Conservation (phyloP, 495 filamentous ascomycete genomes). For the Aspergillus haitiensis region DNA sequence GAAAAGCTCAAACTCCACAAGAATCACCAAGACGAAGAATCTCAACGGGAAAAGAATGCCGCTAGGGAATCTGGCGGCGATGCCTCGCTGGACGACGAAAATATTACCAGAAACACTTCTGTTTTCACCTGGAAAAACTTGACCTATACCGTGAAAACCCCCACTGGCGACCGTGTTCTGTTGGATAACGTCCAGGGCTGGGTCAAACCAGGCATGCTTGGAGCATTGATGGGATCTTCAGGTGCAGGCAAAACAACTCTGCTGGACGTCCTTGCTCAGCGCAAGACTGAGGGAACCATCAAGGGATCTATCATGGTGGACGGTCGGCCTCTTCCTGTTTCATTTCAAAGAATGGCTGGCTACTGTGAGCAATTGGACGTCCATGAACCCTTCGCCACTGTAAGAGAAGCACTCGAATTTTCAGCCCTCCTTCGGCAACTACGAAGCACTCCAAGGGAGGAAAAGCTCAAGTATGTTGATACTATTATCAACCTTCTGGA, state of each 20-base stretch:
- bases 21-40: constrained; percentile 33
- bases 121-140: constrained; percentile 64
- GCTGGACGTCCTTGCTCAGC: constrained; percentile 55
- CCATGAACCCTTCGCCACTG: constrained; percentile 57
- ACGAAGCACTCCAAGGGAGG: constrained; percentile 44
- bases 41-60: constrained; percentile 29
- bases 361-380: constrained; percentile 63
- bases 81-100: constrained; percentile 7
- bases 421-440: constrained; percentile 58
- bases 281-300: constrained; percentile 84
- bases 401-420: constrained; percentile 60
- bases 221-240: constrained; percentile 66
- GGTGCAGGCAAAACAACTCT: constrained; percentile 66
- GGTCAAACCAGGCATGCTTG: constrained; percentile 82
- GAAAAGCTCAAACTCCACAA: constrained; percentile 31
- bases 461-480: constrained; percentile 61
- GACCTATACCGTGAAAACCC: constrained; percentile 51
- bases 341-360: constrained; percentile 71
- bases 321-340: constrained; percentile 69
- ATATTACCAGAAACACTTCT: constrained; percentile 46
- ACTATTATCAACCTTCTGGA: constrained; percentile 59
- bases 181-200: constrained; percentile 83
- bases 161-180: constrained; percentile 44
- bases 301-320: constrained; percentile 85
- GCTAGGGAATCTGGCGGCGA: background rate